A percentile compares a stretch with the other conserved stretches of the same genome.
Conservation (phyloP, 1,139 yeast species). For the Dujonia santamariae region DNA sequence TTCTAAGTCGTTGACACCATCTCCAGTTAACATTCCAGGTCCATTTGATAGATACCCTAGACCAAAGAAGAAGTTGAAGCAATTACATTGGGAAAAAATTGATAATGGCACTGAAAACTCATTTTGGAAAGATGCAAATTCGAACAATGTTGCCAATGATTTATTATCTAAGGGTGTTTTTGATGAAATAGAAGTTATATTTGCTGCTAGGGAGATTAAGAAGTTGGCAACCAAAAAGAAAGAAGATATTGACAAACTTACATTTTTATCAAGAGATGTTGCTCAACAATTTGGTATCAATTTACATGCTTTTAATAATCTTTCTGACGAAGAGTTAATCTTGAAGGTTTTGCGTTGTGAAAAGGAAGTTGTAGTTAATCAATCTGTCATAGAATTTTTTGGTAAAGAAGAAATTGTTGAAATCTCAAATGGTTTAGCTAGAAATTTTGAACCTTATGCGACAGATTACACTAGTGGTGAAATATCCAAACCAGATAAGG, state of each 20-base stretch:
- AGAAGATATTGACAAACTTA: conserved; percentile 48
- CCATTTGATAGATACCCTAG: conserved; percentile 64
- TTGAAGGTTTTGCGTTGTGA: conserved; percentile 63
- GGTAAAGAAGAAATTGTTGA: conserved; percentile 68
- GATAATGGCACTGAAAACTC: conserved; percentile 58
- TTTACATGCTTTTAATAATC: conserved; percentile 55
- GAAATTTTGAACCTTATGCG: conserved; percentile 66
- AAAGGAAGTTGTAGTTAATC: conserved; percentile 47
- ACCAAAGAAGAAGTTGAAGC: conserved; percentile 76
- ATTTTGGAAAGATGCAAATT: conserved; percentile 53
- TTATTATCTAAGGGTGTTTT: conserved; percentile 67
- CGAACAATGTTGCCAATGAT: conserved; percentile 51
- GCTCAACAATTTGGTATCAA: conserved; percentile 81
- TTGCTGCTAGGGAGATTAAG: conserved; percentile 77
- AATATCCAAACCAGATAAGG: conserved; percentile 62
- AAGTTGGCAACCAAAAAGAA: conserved; percentile 47
- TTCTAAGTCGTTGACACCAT: conserved; percentile 8
- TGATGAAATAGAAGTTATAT: conserved; percentile 69
- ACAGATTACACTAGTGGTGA: conserved; percentile 50
- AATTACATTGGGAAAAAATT: conserved; percentile 80
- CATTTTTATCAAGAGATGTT: conserved; percentile 65
- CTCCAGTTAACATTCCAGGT: conserved; percentile 14
- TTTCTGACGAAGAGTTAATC: conserved; percentile 57
- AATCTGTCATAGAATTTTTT: conserved; percentile 69
- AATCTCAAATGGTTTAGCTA: conserved; percentile 58